phyloP scores from a whole-genome alignment of 179 eudicot genomes.

The Spinacia oleracea region DNA sequence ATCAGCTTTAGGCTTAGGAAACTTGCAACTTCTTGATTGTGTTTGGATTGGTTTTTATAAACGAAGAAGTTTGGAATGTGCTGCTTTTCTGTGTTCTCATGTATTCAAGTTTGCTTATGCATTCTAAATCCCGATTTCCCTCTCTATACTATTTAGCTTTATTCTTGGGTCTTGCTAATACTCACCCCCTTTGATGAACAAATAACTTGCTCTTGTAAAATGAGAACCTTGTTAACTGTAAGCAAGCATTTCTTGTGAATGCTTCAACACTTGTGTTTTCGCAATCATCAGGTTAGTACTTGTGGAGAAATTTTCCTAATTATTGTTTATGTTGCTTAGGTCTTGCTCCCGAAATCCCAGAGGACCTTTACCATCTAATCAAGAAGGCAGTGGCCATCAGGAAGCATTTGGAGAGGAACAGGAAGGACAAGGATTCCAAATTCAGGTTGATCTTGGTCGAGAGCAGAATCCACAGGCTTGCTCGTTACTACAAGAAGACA shows the following conservation, averaged over 20 bases:
- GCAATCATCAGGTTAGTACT: no score
- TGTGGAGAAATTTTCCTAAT: neutral
- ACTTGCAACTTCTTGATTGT: neutral
- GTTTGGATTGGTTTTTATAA: neutral
- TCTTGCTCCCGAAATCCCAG: conserved; percentile 54
- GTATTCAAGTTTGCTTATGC: no score
- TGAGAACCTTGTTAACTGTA: neutral
- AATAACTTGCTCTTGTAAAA: neutral
- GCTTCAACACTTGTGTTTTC: neutral
- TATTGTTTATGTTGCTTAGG: conserved; percentile 21
- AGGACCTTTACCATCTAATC: conserved; percentile 50
- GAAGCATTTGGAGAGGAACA: conserved; percentile 57
- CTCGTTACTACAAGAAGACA: no score
- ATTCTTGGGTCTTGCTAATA: no score
- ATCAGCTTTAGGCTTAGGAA: no score
- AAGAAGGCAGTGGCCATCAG: conserved; percentile 55
- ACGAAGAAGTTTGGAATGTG: no score
- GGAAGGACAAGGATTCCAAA: no score
- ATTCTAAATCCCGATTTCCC: no score
- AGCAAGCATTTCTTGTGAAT: neutral
- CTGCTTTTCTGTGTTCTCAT: no score
- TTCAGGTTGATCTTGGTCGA: no score
- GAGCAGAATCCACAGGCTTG: no score
- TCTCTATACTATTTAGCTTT: no score
- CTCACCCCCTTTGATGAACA: neutral